These are phyloP conservation scores for Paspalum notatum DNA, from an alignment of 176 grass and related monocot species.

Conservation along the genomic window DNA sequence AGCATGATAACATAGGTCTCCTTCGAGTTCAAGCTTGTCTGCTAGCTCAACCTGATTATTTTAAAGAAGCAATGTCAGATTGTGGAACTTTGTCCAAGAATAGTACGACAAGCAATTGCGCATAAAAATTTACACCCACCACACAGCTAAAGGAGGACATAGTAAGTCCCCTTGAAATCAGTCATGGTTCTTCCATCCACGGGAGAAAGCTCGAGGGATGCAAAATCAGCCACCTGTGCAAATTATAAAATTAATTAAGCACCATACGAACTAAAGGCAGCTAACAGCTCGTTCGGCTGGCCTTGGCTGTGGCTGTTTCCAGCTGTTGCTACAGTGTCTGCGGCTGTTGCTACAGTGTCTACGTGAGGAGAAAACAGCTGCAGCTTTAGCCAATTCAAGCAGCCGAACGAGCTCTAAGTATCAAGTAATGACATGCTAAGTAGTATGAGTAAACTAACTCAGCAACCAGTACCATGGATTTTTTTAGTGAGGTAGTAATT, in stretches of 20 bases:
- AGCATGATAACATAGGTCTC: too few relatives aligned
- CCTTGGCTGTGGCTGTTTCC: too few relatives aligned
- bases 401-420: too few relatives aligned
- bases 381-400: too few relatives aligned
- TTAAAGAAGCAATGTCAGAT: slow-evolving; percentile 30
- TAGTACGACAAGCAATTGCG: slow-evolving; percentile 28
- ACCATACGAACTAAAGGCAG: slow-evolving; percentile 15
- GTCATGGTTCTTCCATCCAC: slow-evolving; percentile 98
- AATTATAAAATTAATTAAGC: slow-evolving; percentile 25
- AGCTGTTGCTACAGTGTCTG: too few relatives aligned
- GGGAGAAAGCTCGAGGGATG: slow-evolving; percentile 97
- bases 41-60: slow-evolving; percentile 86
- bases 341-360: too few relatives aligned
- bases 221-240: slow-evolving; percentile 95
- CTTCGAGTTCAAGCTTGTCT: slow-evolving; percentile 51
- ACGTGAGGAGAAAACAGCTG: too few relatives aligned
- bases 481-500: slow-evolving; percentile 12
- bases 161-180: slow-evolving; percentile 92
- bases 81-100: slow-evolving; percentile 20
- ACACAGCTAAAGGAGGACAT: slow-evolving; percentile 87
- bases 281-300: too few relatives aligned
- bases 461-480: not conserved
- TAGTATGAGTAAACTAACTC: slow-evolving; percentile 5
- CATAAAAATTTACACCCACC: slow-evolving; percentile 55
- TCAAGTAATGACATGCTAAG: not conserved